phyloP scores from a whole-genome alignment of 495 filamentous ascomycete species.

The Neurospora sp. region DNA sequence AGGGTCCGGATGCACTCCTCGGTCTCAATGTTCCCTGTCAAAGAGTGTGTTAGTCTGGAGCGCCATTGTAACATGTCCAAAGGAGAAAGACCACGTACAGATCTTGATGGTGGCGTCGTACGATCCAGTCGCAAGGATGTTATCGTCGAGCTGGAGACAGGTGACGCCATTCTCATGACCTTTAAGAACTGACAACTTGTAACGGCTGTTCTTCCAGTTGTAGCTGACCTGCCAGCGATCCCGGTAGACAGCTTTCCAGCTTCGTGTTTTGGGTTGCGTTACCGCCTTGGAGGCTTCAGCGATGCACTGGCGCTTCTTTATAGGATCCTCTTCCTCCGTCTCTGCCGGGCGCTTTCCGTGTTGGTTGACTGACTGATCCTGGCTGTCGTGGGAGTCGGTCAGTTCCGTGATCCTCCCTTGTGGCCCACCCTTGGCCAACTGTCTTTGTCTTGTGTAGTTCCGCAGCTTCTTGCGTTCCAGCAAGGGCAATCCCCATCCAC shows the following conservation, averaged over 20 bases:
- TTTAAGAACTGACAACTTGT: slow-evolving; percentile 65
- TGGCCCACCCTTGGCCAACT: slow-evolving; percentile 25
- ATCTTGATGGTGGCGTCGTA: slow-evolving; percentile 94
- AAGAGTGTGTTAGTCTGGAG: neutral
- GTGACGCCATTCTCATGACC: slow-evolving; percentile 94
- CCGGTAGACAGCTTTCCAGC: slow-evolving; percentile 68
- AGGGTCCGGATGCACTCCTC: slow-evolving; percentile 78
- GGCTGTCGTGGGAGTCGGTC: slow-evolving; percentile 5
- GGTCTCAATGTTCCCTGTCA: slow-evolving; percentile 65
- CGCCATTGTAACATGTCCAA: neutral
- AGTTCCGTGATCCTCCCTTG: slow-evolving; percentile 20
- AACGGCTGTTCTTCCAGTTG: slow-evolving; percentile 94
- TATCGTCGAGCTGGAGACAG: slow-evolving; percentile 91
- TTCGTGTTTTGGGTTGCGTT: slow-evolving; percentile 39
- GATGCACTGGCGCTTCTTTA: slow-evolving; percentile 42
- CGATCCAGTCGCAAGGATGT: slow-evolving; percentile 85
- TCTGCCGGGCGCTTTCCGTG: slow-evolving; percentile 25
- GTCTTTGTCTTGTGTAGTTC: slow-evolving; percentile 79
- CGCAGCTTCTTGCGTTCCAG: slow-evolving; percentile 80
- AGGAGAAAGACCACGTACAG: slow-evolving; percentile 34
- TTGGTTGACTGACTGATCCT: neutral
- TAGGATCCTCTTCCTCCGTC: slow-evolving; percentile 16
- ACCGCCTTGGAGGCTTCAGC: slow-evolving; percentile 5
- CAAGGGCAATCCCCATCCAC: slow-evolving; percentile 87
- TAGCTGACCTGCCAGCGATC: slow-evolving; percentile 37